Base-by-base conservation (phyloP, 208 protist genomes). In the Acanthamoeba quina region DNA sequence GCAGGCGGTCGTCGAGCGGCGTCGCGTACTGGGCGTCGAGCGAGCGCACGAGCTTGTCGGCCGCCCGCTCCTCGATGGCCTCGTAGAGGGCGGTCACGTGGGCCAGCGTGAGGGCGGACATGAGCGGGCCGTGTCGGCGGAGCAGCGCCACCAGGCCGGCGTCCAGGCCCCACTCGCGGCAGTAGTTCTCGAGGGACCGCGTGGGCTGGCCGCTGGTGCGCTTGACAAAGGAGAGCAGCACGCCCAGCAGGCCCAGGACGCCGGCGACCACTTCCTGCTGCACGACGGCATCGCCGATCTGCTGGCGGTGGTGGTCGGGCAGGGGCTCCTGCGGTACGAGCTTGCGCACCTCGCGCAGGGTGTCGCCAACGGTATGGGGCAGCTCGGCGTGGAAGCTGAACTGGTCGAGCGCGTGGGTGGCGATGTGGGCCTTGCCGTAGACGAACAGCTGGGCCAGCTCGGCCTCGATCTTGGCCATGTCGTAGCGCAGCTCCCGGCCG, bases 361-460 rank as follows among this genome's bases (percentile, higher is more conserved):
- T 76, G n/a, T 31, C 34, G 68, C 68, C 68, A 76, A 76, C 19
- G 34, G 68, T 41, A 3, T 76, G 68, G 13, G 68, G 34, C 31
- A 76, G 68, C 34, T 76, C 68, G 3, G 68, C 68, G 34, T 76
- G 68, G 68, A 76, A 76, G 34, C 68, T 76, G 68, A 76, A 76
- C 68, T 76, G 68, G 68, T 76, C 68, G 52, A 56, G 52, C n/a
- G 68, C 34, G 68, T 76, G n/a, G 68, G 68, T 76, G 34, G n/a
- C 34, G 34, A 76, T 76, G 19, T 76, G 34, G n/a, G 19, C 34
- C 68, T 76, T 76, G 34, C 68, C 68, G 19, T 31, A 76, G 31
- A 76, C 68, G 31, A 76, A 76, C 68, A 31, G 31, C 68, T 44
- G 34, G 31, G 68, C 68, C 31, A 76, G 68, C 34, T 76, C 68